Percentiles rank a stretch among this genome's conserved stretches.
These are phyloP conservation scores for Magnaporthales sp. DNA, from an alignment of 2,329 filamentous ascomycete species.

Conservation along the genomic window DNA sequence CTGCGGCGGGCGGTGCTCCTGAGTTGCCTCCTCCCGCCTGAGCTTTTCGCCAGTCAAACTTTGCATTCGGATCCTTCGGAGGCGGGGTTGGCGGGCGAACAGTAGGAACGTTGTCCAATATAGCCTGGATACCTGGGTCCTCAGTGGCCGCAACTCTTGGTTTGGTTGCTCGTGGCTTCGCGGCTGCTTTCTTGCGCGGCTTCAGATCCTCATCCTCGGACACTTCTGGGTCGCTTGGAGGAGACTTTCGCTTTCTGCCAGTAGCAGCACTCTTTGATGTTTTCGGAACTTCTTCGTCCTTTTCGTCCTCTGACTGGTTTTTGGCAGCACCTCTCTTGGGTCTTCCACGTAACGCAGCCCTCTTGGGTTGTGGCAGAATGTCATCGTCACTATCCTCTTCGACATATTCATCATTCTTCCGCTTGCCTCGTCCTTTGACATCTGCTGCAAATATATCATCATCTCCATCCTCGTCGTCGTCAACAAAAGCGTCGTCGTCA, in stretches of 20 bases:
- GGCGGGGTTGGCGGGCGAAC: constrained; percentile 80
- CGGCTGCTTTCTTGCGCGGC: constrained; percentile 52
- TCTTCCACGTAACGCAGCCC: constrained; percentile 36
- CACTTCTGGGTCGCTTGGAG: constrained; percentile 45
- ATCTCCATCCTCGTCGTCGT: constrained; percentile 61
- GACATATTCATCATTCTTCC: constrained; percentile 67
- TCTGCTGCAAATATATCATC: constrained; percentile 80
- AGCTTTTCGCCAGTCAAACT: constrained; percentile 71
- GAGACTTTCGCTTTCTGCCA: constrained; percentile 50
- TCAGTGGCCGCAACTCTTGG: constrained; percentile 59
- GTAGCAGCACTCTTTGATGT: constrained; percentile 10
- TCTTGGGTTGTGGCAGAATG: constrained; percentile 50
- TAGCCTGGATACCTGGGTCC: constrained; percentile 66
- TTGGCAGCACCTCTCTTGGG: constrained; percentile 21
- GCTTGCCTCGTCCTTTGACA: constrained; percentile 55
- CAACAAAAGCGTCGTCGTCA: constrained; percentile 50
- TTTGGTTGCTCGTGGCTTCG: constrained; percentile 9
- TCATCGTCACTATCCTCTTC: constrained; percentile 67
- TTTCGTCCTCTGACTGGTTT: constrained; percentile 11
- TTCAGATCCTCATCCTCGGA: constrained; percentile 37
- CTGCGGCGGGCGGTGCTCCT: constrained; percentile 54
- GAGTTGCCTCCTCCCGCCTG: constrained; percentile 49
- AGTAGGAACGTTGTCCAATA: constrained; percentile 79
- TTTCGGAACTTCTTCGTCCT: constrained; percentile 17
- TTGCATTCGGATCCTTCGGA: constrained; percentile 56